Evolutionary conservation across 768 basidiomycete genomes (phyloP), one percentile per base, ranked within the genome.

Genomic region (Lentinula edodes): DNA sequence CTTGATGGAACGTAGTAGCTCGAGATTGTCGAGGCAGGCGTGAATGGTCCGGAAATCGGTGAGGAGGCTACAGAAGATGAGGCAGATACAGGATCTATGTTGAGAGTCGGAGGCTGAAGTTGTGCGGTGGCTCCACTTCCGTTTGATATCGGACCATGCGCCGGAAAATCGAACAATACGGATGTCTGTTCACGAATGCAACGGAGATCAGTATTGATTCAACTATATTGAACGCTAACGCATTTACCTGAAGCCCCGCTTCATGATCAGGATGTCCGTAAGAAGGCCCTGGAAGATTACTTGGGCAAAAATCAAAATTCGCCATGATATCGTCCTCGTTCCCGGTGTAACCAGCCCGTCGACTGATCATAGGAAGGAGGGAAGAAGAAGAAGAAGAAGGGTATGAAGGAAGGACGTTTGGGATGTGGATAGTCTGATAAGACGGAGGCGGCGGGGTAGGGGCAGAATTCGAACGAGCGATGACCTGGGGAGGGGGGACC

Each of bases 391-490:
- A n/a, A n/a, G 87, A 86, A 12, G 83, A 79, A 9, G 86, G 86
- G 69, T 83, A 87, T 13, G 86, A 87, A 5, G 85, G 83, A 1
- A 80, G 81, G 16, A 91, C 80, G 64, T 80, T 82, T 23, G 89
- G 89, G 45, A 90, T 78, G 69, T 83, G 83, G 68, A 91, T 89
- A 1, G 81, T 78, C 73, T 89, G 88, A 65, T 82, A 83, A 2
- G 81, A 77, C n/a, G 61, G 36, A 13, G 58, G 67, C 10, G 85
- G 85, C 2, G 88, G 87, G 9, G 88, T 88, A 5, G 90, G 89
- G 8, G 80, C 87, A 59, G 81, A 83, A 32, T 73, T 70, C 18
- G 80, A 79, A n/a, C 80, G 80, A 41, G 72, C 28, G 28, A 3
- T 71, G 45, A 72, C 63, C 28, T 50, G 80, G 78, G 52, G 83